These are phyloP conservation scores for Lecanoromycetidae sp. DNA, from an alignment of 2,329 filamentous ascomycete genomes.

Conservation along the genomic window DNA sequence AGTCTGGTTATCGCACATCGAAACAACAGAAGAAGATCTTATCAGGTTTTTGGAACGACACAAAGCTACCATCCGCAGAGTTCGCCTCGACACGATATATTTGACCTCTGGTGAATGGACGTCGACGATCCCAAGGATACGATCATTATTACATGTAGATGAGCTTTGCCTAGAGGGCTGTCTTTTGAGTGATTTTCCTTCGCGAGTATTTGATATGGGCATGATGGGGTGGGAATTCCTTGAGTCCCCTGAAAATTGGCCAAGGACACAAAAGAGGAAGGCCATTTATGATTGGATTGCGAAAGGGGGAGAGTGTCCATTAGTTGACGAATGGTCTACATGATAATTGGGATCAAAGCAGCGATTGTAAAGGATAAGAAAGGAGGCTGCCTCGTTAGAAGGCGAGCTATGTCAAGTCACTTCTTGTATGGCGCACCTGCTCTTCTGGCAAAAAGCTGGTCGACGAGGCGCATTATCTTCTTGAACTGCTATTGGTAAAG, in stretches of 20 bases:
- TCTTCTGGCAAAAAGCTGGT: too few relatives aligned
- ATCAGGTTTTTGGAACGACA: background rate
- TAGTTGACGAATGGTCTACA: background rate
- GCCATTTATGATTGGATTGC: background rate
- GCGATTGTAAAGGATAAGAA: too few relatives aligned
- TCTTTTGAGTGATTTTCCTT: background rate
- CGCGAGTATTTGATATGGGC: background rate
- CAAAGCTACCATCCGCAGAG: background rate
- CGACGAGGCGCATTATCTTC: too few relatives aligned
- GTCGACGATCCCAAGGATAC: background rate
- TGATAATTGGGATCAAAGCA: too few relatives aligned
- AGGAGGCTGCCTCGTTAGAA: too few relatives aligned
- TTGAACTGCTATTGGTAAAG: too few relatives aligned
- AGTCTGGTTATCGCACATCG: background rate
- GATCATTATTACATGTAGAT: background rate
- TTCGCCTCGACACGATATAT: background rate
- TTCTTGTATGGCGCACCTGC: too few relatives aligned
- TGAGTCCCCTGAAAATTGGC: background rate
- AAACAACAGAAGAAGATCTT: background rate
- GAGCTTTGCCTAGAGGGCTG: background rate
- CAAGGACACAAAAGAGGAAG: background rate
- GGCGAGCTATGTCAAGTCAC: too few relatives aligned
- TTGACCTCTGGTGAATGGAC: background rate
- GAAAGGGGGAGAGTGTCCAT: background rate
- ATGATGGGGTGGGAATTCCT: background rate